A percentile compares a stretch with the other conserved stretches of the same genome.
Evolutionary conservation across 208 protist species (phyloP).

Genomic region (Trypanosoma vivax): DNA sequence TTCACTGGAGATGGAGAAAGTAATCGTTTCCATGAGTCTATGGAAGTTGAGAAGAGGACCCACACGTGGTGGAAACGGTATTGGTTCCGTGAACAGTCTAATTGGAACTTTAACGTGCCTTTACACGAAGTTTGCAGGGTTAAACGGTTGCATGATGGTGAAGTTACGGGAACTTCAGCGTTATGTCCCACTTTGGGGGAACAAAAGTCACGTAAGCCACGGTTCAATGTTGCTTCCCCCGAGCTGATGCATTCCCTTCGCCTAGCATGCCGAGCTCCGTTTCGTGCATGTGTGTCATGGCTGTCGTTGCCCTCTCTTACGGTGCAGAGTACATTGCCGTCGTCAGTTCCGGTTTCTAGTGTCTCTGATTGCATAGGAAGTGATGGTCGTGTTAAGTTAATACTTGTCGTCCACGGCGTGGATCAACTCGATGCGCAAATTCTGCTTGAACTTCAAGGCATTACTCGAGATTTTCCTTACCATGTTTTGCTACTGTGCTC

Average conservation of each 20-base stretch:
- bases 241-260: conserved; percentile 11
- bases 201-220: neutral
- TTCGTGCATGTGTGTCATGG: conserved; percentile 15
- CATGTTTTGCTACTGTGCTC: conserved; percentile 26
- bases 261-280: conserved; percentile 11
- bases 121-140: neutral
- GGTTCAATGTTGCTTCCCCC: conserved; percentile 5
- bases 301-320: conserved; percentile 14
- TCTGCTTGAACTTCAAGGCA: conserved; percentile 26
- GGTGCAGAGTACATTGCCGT: conserved; percentile 1
- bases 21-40: neutral
- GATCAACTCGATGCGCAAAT: conserved; percentile 45
- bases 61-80: conserved; percentile 7
- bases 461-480: conserved; percentile 36
- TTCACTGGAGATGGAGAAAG: neutral
- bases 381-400: conserved; percentile 11
- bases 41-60: neutral
- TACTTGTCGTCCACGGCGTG: conserved; percentile 63
- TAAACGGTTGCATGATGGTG: conserved; percentile 1
- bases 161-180: neutral
- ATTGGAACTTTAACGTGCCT: conserved; percentile 19
- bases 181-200: neutral
- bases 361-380: neutral
- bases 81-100: conserved; percentile 14
- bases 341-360: neutral